Percentiles rank a stretch among this genome's conserved stretches.
Conservation (phyloP, 371 early-diverging fungal genomes). For the Mucor circinelloides region DNA sequence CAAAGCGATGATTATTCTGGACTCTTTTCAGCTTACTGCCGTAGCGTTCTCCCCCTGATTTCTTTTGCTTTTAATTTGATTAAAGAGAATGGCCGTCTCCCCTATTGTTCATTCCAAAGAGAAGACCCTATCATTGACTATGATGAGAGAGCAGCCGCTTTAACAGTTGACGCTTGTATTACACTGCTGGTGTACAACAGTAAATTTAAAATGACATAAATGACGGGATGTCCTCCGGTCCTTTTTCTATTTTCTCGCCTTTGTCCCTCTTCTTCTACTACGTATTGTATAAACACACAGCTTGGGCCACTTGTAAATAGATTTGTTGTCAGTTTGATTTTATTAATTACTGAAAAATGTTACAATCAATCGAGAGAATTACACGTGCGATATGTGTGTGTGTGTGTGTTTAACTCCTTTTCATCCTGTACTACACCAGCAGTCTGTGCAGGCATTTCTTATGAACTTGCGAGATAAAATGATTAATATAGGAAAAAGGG, state of each 20-base stretch:
- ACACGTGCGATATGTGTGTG: background rate
- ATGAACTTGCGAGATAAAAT: background rate
- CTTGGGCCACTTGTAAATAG: background rate
- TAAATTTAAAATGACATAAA: background rate
- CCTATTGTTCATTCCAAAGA: background rate
- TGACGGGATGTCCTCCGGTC: conserved; percentile 4
- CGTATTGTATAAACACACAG: background rate
- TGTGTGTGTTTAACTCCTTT: background rate
- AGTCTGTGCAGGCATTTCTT: background rate
- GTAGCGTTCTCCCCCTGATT: background rate
- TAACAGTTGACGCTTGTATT: background rate
- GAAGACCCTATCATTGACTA: background rate
- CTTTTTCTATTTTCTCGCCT: background rate
- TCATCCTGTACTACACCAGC: background rate
- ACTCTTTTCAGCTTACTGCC: background rate
- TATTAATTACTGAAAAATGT: background rate
- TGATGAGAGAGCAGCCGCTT: background rate
- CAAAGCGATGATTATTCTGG: background rate
- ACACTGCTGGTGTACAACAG: background rate
- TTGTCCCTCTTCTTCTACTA: background rate
- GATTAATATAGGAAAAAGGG: background rate
- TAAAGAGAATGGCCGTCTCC: background rate
- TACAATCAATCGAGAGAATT: background rate
- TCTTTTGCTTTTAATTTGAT: background rate
- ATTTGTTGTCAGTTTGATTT: background rate